These are phyloP conservation scores for Calophaca sinica DNA, from an alignment of 306 rosid species.

Conservation along the genomic window DNA sequence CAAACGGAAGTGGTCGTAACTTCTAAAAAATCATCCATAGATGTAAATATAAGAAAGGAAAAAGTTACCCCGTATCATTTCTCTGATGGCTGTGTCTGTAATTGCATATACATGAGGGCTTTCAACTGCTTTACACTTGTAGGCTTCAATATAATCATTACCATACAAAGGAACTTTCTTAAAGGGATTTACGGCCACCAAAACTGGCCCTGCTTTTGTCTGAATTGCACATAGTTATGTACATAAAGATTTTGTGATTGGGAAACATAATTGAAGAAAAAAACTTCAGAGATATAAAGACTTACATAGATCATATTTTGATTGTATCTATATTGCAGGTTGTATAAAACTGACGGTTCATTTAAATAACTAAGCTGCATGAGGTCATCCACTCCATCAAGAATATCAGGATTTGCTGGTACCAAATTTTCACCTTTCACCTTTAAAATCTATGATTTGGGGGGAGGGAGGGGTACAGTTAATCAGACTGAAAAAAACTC, in stretches of 20 bases:
- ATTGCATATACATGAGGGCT: slow-evolving; percentile 98
- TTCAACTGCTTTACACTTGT: slow-evolving; percentile 71
- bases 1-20: slow-evolving; percentile 35
- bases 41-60: slow-evolving; percentile 17
- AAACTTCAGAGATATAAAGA: slow-evolving; percentile 28
- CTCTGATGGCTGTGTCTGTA: slow-evolving; percentile 90
- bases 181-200: slow-evolving; percentile 96
- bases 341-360: slow-evolving; percentile 91
- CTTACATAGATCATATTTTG: slow-evolving; percentile 92
- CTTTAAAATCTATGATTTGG: slow-evolving; percentile 67
- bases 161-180: slow-evolving; percentile 92
- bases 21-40: slow-evolving; percentile 36
- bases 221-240: slow-evolving; percentile 52
- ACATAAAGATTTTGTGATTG: slow-evolving; percentile 40
- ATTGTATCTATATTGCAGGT: slow-evolving; percentile 88
- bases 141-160: slow-evolving; percentile 82
- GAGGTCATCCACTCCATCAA: slow-evolving; percentile 97
- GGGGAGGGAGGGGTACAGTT: slow-evolving; percentile 15
- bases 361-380: slow-evolving; percentile 99
- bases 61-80: slow-evolving; percentile 85
- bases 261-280: slow-evolving; percentile 34
- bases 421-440: slow-evolving; percentile 78
- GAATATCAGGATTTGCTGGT: slow-evolving; percentile 96
- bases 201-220: slow-evolving; percentile 99
- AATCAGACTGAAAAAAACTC: slow-evolving; percentile 25